These are phyloP conservation scores for Phenoliferia sp. DNA, from an alignment of 1,284 basidiomycete genomes.

Conservation along the genomic window DNA sequence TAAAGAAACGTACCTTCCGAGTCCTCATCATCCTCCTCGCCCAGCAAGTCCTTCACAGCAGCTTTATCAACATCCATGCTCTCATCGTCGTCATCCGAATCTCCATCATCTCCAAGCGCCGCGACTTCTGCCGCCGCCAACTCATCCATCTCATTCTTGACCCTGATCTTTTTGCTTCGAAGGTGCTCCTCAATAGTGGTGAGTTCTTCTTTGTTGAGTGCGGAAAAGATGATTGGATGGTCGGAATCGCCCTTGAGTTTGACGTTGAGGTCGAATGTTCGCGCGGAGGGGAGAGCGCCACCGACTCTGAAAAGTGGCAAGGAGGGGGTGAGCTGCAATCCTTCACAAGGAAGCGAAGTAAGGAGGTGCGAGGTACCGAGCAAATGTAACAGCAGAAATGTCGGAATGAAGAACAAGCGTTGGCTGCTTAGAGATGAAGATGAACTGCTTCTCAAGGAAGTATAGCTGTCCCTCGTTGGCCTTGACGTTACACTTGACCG, in stretches of 20 bases:
- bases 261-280: slow-evolving; percentile 92
- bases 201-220: slow-evolving; percentile 94
- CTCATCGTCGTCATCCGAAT: slow-evolving; percentile 36
- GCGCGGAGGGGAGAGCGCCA: slow-evolving; percentile 78
- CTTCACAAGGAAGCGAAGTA: background rate
- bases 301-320: slow-evolving; percentile 56
- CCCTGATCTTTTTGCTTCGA: slow-evolving; percentile 80
- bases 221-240: slow-evolving; percentile 78
- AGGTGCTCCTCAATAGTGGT: slow-evolving; percentile 79
- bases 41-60: slow-evolving; percentile 22
- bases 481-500: slow-evolving; percentile 93
- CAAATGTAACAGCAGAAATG: slow-evolving; percentile 87
- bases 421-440: slow-evolving; percentile 97
- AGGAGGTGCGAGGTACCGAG: slow-evolving; percentile 51
- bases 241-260: slow-evolving; percentile 68
- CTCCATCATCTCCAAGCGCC: slow-evolving; percentile 74
- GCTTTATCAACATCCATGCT: slow-evolving; percentile 44
- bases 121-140: slow-evolving; percentile 62
- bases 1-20: slow-evolving; percentile 33
- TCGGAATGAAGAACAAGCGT: slow-evolving; percentile 86
- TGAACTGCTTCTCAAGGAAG: slow-evolving; percentile 94
- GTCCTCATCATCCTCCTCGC: slow-evolving; percentile 35
- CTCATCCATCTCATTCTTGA: slow-evolving; percentile 97
- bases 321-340: background rate
- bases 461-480: slow-evolving; percentile 96